phyloP scores from a whole-genome alignment of 495 filamentous ascomycete genomes.

The Penicillium waksmanii region DNA sequence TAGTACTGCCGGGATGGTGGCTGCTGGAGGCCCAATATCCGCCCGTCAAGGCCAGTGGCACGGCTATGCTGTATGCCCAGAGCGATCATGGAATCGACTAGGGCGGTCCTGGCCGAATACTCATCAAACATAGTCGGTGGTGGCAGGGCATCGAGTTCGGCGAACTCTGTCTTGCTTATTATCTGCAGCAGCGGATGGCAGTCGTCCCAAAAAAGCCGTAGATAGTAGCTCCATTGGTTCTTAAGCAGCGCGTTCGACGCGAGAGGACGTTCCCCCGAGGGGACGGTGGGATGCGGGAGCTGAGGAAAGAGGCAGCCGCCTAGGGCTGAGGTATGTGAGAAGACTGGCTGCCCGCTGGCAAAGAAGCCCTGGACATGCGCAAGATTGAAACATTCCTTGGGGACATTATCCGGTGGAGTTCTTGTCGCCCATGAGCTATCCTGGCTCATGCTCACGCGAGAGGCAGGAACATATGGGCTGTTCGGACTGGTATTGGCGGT shows the following conservation, averaged over 20 bases:
- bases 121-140: constrained; percentile 8
- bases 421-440: constrained; percentile 4
- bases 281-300: constrained; percentile 7
- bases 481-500: not conserved
- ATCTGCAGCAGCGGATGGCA: constrained; percentile 10
- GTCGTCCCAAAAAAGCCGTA: constrained; percentile 7
- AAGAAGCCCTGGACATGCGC: constrained; percentile 12
- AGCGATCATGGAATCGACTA: constrained; percentile 12
- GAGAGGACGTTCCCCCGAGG: constrained; percentile 2
- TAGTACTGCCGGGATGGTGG: constrained; percentile 1
- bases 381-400: constrained; percentile 5
- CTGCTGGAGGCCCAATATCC: constrained; percentile 9
- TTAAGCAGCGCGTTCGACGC: constrained; percentile 7
- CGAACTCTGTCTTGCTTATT: constrained; percentile 5
- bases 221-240: constrained; percentile 7
- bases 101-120: constrained; percentile 9
- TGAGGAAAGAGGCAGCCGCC: constrained; percentile 9
- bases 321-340: not conserved
- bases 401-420: constrained; percentile 6
- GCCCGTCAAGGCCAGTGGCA: constrained; percentile 7
- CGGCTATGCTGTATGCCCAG: constrained; percentile 12
- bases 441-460: constrained; percentile 2
- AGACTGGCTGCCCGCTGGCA: constrained; percentile 6
- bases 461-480: not conserved
- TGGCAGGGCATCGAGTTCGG: constrained; percentile 8